Evolutionary conservation across 2,329 filamentous ascomycete genomes (phyloP), one percentile per base, ranked within the genome.

Genomic region (Microsporum audouinii): DNA sequence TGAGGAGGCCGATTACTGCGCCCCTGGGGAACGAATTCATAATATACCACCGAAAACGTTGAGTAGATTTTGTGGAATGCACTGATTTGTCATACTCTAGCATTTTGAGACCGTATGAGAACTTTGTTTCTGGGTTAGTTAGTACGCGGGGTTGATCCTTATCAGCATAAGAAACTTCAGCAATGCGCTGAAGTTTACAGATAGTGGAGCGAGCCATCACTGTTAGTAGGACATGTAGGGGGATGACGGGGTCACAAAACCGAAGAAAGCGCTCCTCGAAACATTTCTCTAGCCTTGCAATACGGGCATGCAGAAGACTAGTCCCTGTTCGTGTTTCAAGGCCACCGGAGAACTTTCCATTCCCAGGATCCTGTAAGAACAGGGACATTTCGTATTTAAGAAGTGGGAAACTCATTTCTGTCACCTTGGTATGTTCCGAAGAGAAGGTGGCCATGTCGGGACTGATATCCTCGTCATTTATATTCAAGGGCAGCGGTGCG

Each of bases 361-460:
- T 59, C 59, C 77, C 73, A 61, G 74, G 73, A 39, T 8, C 38
- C 38, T 39, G 38, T 14, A 39, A 47, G 8, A 47, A 47, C n/a
- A 8, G n/a, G 4, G 43, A 47, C 27, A 27, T 6, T 27, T 47
- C 43, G 6, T 23, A 23, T 10, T 77, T 73, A 6, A 77, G 67
- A 5, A 78, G 71, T 14, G 69, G 71, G 60, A 79, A 79, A 2
- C 77, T 60, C 10, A 74, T 71, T 55, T 79, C 77, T 0, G 75
- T 77, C 0, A 72, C 67, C 34, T 65, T 68, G 6, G 64, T 66
- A 23, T 72, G 68, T 23, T 59, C 57, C 27, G 67, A 14, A n/a
- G 74, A 74, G 1, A 62, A 59, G 0, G 56, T 58, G 31, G 71
- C 74, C 73, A 77, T 78, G 39, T 73, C 73, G 0, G 69, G 66